Percentiles rank a stretch among this genome's conserved stretches.
Evolutionary conservation across 73 alveolate species (phyloP).

Genomic region (Stentor coeruleus): DNA sequence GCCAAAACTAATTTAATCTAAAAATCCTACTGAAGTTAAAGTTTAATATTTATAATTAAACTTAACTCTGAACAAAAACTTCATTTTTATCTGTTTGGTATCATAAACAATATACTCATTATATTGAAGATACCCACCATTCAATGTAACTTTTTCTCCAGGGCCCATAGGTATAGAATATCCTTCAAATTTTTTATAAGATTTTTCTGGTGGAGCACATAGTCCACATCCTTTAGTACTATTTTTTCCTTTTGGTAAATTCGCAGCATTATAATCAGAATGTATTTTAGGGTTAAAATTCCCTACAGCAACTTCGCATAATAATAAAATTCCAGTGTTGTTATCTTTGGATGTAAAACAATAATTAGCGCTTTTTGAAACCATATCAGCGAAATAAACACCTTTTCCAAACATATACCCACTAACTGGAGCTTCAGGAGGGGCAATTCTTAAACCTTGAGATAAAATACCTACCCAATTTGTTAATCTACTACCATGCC

Average conservation of each 20-base stretch:
- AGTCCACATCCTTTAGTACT: conserved; percentile 67
- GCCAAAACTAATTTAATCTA: no score
- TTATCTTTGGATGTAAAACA: conserved; percentile 37
- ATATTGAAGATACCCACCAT: conserved; percentile 36
- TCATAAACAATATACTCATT: conserved; percentile 89
- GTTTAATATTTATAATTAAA: no score
- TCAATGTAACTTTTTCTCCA: conserved; percentile 10
- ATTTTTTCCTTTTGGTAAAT: conserved; percentile 52
- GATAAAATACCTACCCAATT: conserved; percentile 79
- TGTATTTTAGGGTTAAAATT: conserved; percentile 50
- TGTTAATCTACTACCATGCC: conserved; percentile 91
- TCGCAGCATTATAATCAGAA: conserved; percentile 49
- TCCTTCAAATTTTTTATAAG: conserved; percentile 82
- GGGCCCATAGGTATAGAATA: conserved; percentile 79
- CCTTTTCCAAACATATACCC: conserved; percentile 94
- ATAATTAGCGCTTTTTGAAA: conserved; percentile 65
- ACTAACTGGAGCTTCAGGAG: conserved; percentile 83
- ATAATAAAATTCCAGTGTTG: conserved; percentile 51
- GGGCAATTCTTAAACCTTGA: conserved; percentile 86
- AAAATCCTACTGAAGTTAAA: no score
- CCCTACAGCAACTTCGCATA: conserved; percentile 96
- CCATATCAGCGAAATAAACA: conserved; percentile 88
- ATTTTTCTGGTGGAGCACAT: conserved; percentile 79
- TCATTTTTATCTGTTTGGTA: conserved; percentile 74
- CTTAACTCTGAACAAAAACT: conserved; percentile 55